Evolutionary conservation across 176 grass and related monocot species (phyloP), one percentile per base, ranked within the genome.

Genomic region (Aegilops speltoides): DNA sequence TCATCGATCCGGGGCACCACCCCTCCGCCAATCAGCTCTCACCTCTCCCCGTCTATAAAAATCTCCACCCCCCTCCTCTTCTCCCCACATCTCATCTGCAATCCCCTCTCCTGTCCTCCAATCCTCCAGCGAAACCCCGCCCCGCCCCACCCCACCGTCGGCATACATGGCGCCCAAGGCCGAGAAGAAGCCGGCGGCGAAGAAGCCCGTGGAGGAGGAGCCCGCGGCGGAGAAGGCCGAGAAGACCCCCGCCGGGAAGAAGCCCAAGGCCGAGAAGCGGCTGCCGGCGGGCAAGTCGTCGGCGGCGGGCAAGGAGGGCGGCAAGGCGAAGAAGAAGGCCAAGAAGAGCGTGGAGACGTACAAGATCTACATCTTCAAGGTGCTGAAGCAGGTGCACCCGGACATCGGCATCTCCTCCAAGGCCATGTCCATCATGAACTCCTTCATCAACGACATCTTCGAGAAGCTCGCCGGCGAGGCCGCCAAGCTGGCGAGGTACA

Each of bases 361-460:
- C 77, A 94, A 94, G 92, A 94, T 94, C 84, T 94, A 94, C 89
- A 91, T 94, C 81, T 94, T 94, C 87, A 94, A 94, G 89, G 92
- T 94, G 41, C 84, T 94, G 4, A 91, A 94, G 92, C 89, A 94
- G 87, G 92, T 94, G 5, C 92, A 94, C 89, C 92, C 92, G 0
- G 92, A 91, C 89, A 94, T 94, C 87, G 89, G 89, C 41, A 87
- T 92, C 70, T 90, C 90, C 26, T 87, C 90, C 86, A 95, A 95
- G 93, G 90, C 93, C 83, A 95, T 95, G 93, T 86, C 88, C 80
- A 95, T 92, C 88, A 95, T 95, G 93, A 95, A 95, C 86, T 95
- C 93, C 65, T 95, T 95, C 83, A 95, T 95, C 93, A 95, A 95
- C 77, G 93, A 95, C 71, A 95, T 95, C 88, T 95, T 95, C 48